Evolutionary conservation across 306 rosid genomes (phyloP), one percentile per base, ranked within the genome.

Genomic region (Myrica gale): DNA sequence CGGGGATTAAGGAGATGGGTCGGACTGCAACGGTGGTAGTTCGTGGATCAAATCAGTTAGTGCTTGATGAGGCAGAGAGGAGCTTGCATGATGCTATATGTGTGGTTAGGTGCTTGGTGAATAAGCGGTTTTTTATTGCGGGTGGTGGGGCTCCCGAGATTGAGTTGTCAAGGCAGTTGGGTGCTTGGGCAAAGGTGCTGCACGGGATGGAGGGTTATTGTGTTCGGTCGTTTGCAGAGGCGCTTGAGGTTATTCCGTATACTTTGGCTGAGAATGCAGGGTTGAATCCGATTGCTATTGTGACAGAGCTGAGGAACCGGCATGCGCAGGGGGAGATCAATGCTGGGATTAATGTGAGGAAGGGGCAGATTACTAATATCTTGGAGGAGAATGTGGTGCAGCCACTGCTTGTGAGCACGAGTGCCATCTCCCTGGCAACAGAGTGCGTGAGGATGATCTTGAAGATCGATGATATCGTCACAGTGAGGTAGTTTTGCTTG

Each of bases 341-440:
- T 81, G 75, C 97, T 11, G 99, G 99, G 74, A 95, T 95, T 78
- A 95, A 95, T 82, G 99, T 95, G 84, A 92, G 99, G 93, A 95
- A 95, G 86, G 99, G 99, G 80, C 99, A 90, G 89, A 95, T 95
- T 72, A 95, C 99, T 10, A 92, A 95, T 80, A 95, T 95, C 83
- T 83, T 92, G 87, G 99, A 95, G 84, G 99, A 95, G 98, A 95
- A 95, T 80, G 99, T 95, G 89, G 99, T 95, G 89, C 99, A 95
- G 88, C 99, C 99, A 0, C 85, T 95, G 86, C 97, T 95, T 0
- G 99, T 95, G 74, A 95, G 98, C 87, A 95, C 97, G 4, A 95
- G 98, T 46, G 98, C 99, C 1, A 95, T 95, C 85, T 80, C 93
- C 61, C 88, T 95, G 41, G 99, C 99, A 0, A 87, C 99, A 3